Evolutionary conservation across 768 basidiomycete genomes (phyloP), one percentile per base, ranked within the genome.

Genomic region (Scleroderma bovista): DNA sequence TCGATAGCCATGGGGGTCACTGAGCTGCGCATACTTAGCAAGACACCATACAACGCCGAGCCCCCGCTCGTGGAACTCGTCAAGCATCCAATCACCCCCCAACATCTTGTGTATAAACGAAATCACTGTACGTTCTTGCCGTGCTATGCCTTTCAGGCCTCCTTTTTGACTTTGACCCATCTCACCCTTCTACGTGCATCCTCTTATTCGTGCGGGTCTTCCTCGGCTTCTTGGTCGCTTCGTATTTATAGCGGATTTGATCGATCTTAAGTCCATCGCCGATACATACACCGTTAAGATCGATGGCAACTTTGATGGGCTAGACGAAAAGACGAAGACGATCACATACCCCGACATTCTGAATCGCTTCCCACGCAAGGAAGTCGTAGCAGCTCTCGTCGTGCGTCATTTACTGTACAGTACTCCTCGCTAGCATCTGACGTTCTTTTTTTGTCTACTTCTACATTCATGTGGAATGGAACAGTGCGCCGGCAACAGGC

Each of bases 21-120:
- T 10, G 46, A 58, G 20, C 46, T 65, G 2, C 50, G 34, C 7
- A 51, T 63, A n/a, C 40, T 61, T 24, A 56, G 60, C 29, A 44
- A 69, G 6, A 57, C 75, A 8, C 86, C 86, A 2, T 81, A 79
- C 69, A 88, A 88, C 59, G 85, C 86, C 16, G 86, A 90, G 54
- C 81, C 86, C 2, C 72, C 75, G 16, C 72, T 88, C 12, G 74
- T 80, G 17, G 77, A 82, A 56, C 81, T 81, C 58, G 38, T 55
- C 26, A 59, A 50, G 43, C 51, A 65, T 19, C 60, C 73, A 6
- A 51, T 78, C 50, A 88, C 86, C 0, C 85, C 86, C 1, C 75
- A 77, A 46, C 75, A 76, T 40, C 70, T 83, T n/a, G 71, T 82
- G 10, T 90, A 86, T 58, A 80, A 79, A 51, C 79, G 87, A 31